Evolutionary conservation across 1,284 basidiomycete species (phyloP).

Genomic region (Ustilago xerochloae): DNA sequence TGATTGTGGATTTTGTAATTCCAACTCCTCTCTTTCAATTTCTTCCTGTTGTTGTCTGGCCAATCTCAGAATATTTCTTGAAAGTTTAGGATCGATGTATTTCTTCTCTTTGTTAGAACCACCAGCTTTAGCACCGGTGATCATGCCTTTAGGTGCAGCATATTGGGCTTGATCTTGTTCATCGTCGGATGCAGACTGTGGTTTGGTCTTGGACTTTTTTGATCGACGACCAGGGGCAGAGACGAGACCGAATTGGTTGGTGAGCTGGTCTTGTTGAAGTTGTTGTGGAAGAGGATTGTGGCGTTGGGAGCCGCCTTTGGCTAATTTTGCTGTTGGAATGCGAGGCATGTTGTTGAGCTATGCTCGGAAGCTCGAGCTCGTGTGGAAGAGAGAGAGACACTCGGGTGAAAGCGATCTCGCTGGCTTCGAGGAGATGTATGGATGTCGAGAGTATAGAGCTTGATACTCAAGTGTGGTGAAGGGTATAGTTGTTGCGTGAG

Average conservation of each 20-base stretch:
- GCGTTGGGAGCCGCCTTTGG: slow-evolving; percentile 35
- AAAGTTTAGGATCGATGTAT: slow-evolving; percentile 75
- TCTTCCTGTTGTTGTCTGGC: slow-evolving; percentile 95
- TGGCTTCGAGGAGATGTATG: background rate
- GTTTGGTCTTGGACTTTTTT: slow-evolving; percentile 29
- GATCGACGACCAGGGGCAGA: slow-evolving; percentile 47
- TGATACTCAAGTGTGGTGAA: background rate
- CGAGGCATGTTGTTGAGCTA: slow-evolving; percentile 40
- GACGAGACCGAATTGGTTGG: slow-evolving; percentile 51
- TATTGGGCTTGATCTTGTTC: slow-evolving; percentile 34
- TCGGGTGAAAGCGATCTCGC: too few species aligned
- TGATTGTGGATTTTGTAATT: slow-evolving; percentile 36
- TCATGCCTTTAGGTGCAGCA: slow-evolving; percentile 44
- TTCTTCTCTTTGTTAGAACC: slow-evolving; percentile 44
- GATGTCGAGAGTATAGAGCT: background rate
- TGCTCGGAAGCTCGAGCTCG: background rate
- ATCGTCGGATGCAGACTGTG: slow-evolving; percentile 27
- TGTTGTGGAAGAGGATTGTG: slow-evolving; percentile 56
- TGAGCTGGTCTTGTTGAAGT: slow-evolving; percentile 52
- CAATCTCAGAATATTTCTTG: slow-evolving; percentile 88
- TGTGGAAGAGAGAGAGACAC: background rate
- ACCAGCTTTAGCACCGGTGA: slow-evolving; percentile 54
- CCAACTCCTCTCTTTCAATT: slow-evolving; percentile 67
- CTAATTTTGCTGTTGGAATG: slow-evolving; percentile 42
- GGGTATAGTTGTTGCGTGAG: background rate